A percentile compares a stretch with the other conserved stretches of the same genome.
These are phyloP conservation scores for Schwanniomyces occidentalis DNA, from an alignment of 805 yeast species.

Conservation along the genomic window DNA sequence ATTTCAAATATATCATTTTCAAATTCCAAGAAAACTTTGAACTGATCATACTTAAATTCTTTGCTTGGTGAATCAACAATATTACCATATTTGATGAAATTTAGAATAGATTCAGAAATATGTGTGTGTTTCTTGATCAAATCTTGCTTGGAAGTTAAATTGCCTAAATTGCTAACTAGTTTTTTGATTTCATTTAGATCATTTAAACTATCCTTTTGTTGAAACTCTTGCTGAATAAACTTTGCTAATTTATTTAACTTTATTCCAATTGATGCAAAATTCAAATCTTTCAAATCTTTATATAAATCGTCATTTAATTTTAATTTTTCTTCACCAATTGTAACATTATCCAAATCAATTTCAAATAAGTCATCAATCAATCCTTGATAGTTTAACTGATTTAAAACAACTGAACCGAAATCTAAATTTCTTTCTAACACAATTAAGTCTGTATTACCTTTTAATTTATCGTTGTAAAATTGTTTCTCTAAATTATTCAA, in stretches of 20 bases:
- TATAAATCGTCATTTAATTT: conserved; percentile 50
- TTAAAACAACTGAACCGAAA: conserved; percentile 64
- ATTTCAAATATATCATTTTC: conserved; percentile 67
- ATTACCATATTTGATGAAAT: conserved; percentile 35
- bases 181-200: conserved; percentile 54
- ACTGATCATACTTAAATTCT: conserved; percentile 25
- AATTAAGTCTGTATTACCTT: conserved; percentile 65
- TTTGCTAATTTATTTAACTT: conserved; percentile 70
- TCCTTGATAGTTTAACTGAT: conserved; percentile 82
- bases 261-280: conserved; percentile 80
- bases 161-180: conserved; percentile 70
- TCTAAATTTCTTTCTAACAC: conserved; percentile 81
- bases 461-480: conserved; percentile 33
- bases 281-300: conserved; percentile 56
- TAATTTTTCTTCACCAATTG: conserved; percentile 15
- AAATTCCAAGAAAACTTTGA: conserved; percentile 53
- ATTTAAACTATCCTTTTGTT: conserved; percentile 19
- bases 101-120: conserved; percentile 66
- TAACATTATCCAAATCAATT: conserved; percentile 41
- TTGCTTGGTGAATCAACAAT: conserved; percentile 7
- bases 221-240: conserved; percentile 63
- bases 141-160: conserved; percentile 65
- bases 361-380: conserved; percentile 71
- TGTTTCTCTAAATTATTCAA: conserved; percentile 38
- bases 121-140: conserved; percentile 70